Percentiles rank a stretch among this genome's conserved stretches.
Evolutionary conservation across 257 asterid genomes (phyloP).

Genomic region (Apocynum venetum): DNA sequence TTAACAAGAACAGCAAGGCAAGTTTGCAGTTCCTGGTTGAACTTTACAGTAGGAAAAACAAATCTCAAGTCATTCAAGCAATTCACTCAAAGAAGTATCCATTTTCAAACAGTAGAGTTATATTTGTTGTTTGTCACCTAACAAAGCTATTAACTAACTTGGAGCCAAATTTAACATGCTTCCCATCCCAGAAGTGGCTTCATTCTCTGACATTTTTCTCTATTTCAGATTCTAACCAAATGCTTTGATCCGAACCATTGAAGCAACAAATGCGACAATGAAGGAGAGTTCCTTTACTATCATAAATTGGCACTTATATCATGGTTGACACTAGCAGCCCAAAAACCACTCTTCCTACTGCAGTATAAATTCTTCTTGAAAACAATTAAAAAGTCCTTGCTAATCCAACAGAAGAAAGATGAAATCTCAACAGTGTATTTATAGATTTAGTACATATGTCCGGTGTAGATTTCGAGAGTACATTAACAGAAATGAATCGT

Average conservation of each 20-base stretch:
- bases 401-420: neutral
- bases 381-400: neutral
- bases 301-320: neutral
- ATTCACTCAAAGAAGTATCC: neutral
- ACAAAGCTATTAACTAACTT: neutral
- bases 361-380: neutral
- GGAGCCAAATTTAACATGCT: neutral
- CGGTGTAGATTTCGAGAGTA: neutral
- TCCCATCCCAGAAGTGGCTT: neutral
- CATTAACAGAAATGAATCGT: constrained; percentile 16
- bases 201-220: neutral
- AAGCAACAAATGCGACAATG: neutral
- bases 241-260: neutral
- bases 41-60: neutral
- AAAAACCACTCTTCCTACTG: neutral
- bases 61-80: neutral
- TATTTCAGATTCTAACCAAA: neutral
- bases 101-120: neutral
- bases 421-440: neutral
- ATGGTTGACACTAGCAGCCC: neutral
- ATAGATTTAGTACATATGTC: neutral
- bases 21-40: neutral
- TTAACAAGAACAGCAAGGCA: neutral
- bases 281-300: neutral
- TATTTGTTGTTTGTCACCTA: neutral